Conservation (phyloP, 345 rosid genomes). For the Bruguiera gymnorhiza region DNA sequence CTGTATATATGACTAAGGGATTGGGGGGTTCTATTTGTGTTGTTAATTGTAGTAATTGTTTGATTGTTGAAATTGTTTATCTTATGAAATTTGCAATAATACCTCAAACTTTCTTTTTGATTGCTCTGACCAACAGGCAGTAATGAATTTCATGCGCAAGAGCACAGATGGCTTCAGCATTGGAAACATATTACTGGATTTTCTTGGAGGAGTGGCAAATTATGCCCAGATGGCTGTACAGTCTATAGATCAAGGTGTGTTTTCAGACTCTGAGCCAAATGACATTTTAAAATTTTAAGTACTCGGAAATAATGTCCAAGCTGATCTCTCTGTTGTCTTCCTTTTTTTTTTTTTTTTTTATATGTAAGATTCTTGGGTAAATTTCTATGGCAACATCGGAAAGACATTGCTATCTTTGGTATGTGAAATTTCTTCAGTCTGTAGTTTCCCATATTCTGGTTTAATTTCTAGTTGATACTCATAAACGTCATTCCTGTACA, state of each 20-base stretch:
- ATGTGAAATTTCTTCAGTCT: slow-evolving; percentile 2
- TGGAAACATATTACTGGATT: slow-evolving; percentile 84
- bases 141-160: slow-evolving; percentile 74
- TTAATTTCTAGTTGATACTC: too few relatives aligned
- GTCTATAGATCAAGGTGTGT: slow-evolving; percentile 79
- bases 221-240: slow-evolving; percentile 70
- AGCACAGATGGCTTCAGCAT: slow-evolving; percentile 94
- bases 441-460: too few relatives aligned
- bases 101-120: not conserved
- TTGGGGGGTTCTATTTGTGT: too few relatives aligned
- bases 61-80: not conserved
- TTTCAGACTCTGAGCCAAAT: not conserved
- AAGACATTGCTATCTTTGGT: slow-evolving; percentile 79
- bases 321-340: too few relatives aligned
- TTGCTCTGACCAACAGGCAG: slow-evolving; percentile 43
- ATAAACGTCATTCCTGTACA: not conserved
- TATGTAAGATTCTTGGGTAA: slow-evolving; percentile 76
- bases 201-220: slow-evolving; percentile 66
- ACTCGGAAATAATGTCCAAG: too few relatives aligned
- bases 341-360: slow-evolving; percentile 2
- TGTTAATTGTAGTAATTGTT: not conserved
- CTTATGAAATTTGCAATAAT: too few relatives aligned
- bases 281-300: not conserved
- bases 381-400: slow-evolving; percentile 86
- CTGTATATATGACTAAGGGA: too few relatives aligned